Evolutionary conservation across 73 alveolate species (phyloP), one percentile per base, ranked within the genome.

Genomic region (Durusdinium trenchii): DNA sequence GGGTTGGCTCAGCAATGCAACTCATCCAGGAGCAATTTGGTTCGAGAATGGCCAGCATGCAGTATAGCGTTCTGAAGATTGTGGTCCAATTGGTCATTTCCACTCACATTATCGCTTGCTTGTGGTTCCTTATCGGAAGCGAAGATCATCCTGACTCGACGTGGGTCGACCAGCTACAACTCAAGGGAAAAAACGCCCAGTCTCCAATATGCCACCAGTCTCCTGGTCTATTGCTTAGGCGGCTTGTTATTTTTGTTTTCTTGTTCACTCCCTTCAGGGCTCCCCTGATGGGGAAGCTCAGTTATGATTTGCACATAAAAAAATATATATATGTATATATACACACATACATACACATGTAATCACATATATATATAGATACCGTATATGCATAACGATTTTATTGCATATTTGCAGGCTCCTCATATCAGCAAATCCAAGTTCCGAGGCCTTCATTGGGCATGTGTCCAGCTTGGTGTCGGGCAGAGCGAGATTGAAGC

Each of bases 21-120:
- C 30, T 32, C 84, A 1, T 81, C 12, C 50, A 51, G 73, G 94
- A 84, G 43, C 94, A 84, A 51, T 28, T 84, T 26, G 18, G 54
- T 51, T 84, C 94, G 35, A 30, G 75, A n/a, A 52, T 84, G 73
- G 94, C 94, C 51, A 51, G 38, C 50, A 45, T 81, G 71, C 91
- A 81, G 91, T 83, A 83, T 42, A 83, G 94, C 94, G n/a, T 83
- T 12, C 35, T 83, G 47, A 83, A 83, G 75, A 28, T 83, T 2
- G 6, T 83, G 38, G 16, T 83, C 38, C 94, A 51, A 36, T 36
- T 83, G 71, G 28, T 83, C 35, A 48, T 83, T 28, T 50, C 43
- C 71, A 83, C 47, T 36, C 94, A 83, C 50, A 83, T 51, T 50
- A 83, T 83, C n/a, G 94, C 94, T 14, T 83, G 94, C 94, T 35